Conservation (phyloP, 2,329 filamentous ascomycete genomes). For the Sarocladiaceae sp. region DNA sequence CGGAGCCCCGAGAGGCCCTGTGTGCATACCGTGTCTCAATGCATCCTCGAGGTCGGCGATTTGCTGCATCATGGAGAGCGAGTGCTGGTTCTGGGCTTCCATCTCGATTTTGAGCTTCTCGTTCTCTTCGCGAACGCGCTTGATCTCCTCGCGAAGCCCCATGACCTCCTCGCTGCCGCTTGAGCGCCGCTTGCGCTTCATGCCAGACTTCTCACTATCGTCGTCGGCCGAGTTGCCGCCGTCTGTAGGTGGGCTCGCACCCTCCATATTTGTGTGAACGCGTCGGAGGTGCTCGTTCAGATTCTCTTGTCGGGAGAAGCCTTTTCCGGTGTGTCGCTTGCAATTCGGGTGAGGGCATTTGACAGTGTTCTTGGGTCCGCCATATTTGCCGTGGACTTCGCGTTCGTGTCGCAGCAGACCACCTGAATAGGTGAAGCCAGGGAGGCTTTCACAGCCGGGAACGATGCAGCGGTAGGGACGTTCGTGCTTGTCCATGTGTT, state of each 20-base stretch:
- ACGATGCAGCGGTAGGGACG: slow-evolving; percentile 82
- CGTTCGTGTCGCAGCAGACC: slow-evolving; percentile 84
- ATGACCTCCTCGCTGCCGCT: slow-evolving; percentile 39
- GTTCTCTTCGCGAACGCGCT: slow-evolving; percentile 60
- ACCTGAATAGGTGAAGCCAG: slow-evolving; percentile 91
- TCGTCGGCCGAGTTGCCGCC: slow-evolving; percentile 35
- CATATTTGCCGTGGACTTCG: slow-evolving; percentile 87
- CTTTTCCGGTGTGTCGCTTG: slow-evolving; percentile 81
- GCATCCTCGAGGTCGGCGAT: slow-evolving; percentile 40
- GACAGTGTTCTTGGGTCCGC: slow-evolving; percentile 78
- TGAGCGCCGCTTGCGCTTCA: slow-evolving; percentile 40
- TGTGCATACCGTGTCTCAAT: slow-evolving; percentile 28
- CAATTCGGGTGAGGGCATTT: slow-evolving; percentile 83
- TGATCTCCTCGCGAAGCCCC: slow-evolving; percentile 58
- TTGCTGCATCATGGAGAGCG: slow-evolving; percentile 41
- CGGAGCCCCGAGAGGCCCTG: slow-evolving; percentile 27
- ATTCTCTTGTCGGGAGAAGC: slow-evolving; percentile 91
- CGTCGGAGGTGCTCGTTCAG: slow-evolving; percentile 87
- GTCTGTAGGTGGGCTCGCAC: slow-evolving; percentile 7
- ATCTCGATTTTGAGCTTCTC: slow-evolving; percentile 48
- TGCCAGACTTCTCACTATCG: slow-evolving; percentile 37
- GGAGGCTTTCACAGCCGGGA: slow-evolving; percentile 81
- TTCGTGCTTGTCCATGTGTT: slow-evolving; percentile 98
- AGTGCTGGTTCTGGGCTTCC: slow-evolving; percentile 41
- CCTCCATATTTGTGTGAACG: slow-evolving; percentile 60